Evolutionary conservation across 768 basidiomycete genomes (phyloP), one percentile per base, ranked within the genome.

Genomic region (Trichaptum fuscoviolaceum): DNA sequence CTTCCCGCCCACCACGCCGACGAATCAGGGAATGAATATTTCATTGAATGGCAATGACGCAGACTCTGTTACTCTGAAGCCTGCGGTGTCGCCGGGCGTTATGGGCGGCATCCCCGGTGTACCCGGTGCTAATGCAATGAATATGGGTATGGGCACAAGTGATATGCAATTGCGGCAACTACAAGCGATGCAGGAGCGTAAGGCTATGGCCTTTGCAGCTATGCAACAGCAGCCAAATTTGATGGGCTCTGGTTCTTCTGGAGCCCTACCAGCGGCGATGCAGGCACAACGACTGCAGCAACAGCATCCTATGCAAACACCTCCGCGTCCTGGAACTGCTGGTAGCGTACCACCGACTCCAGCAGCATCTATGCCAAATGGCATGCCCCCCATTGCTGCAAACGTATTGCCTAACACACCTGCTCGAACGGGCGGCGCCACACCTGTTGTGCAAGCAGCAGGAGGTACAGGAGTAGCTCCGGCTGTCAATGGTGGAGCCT

Each of bases 321-420:
- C 59, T 61, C 25, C 59, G 23, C 59, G 24, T 18, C 25, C 59
- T 4, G n/a, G n/a, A 26, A 61, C 25, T 61, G 30, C 30, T 61
- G 30, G 30, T 8, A 30, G 8, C 30, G 30, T 61, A 23, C 59
- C 59, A 23, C 15, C 59, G 6, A 34, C 12, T 17, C 25, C 59
- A 34, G 30, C 30, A 30, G 8, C 30, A 30, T 30, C 30, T 30
- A 30, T 30, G 30, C 8, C 30, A 30, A 30, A 8, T 30, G 30
- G 30, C 8, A 30, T 30, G 30, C 30, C 30, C 8, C 4, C 30
- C 30, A 2, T 30, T 30, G 30, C 30, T 30, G 30, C 30, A 69
- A 25, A 75, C 75, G 57, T 63, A 35, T 0, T 74, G 9, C 73
- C 71, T 1, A 70, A 71, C 65, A 68, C 70, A 0, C 62, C 69